These are phyloP conservation scores for Coemansia brasiliensis DNA, from an alignment of 192 early-diverging fungal genomes.

Conservation along the genomic window DNA sequence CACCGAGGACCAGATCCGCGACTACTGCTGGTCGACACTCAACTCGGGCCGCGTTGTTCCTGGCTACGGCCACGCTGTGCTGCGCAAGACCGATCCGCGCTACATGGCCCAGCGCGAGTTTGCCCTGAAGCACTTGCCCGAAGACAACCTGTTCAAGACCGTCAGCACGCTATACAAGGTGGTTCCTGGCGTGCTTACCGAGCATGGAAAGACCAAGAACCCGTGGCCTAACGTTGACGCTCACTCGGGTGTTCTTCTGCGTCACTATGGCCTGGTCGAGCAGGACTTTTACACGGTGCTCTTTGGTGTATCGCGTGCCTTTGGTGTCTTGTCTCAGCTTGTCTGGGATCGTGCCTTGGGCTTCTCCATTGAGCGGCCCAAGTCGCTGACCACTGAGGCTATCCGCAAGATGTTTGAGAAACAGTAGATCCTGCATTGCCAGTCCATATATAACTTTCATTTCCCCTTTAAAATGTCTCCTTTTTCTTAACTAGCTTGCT, in stretches of 20 bases:
- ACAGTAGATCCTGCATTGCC: constrained; percentile 12
- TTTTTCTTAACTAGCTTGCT: too few relatives aligned
- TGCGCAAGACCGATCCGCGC: constrained; percentile 95
- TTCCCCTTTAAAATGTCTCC: too few relatives aligned
- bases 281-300: constrained; percentile 99
- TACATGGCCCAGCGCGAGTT: constrained; percentile 99
- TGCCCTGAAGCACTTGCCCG: constrained; percentile 95
- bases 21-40: constrained; percentile 94
- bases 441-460: background rate
- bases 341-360: constrained; percentile 98
- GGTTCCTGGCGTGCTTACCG: constrained; percentile 89
- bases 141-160: constrained; percentile 95
- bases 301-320: constrained; percentile 97
- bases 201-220: constrained; percentile 99
- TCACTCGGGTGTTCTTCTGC: constrained; percentile 95
- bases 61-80: constrained; percentile 98
- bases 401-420: constrained; percentile 85
- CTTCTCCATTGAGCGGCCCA: constrained; percentile 90
- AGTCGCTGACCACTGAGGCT: constrained; percentile 82
- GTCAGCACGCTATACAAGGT: constrained; percentile 97
- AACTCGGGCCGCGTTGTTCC: constrained; percentile 96
- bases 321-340: constrained; percentile 91
- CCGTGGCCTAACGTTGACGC: constrained; percentile 99
- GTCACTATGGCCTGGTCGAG: constrained; percentile 94
- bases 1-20: constrained; percentile 91